Conservation (phyloP, 176 grass and related monocot genomes). For the Oryza brachyantha region DNA sequence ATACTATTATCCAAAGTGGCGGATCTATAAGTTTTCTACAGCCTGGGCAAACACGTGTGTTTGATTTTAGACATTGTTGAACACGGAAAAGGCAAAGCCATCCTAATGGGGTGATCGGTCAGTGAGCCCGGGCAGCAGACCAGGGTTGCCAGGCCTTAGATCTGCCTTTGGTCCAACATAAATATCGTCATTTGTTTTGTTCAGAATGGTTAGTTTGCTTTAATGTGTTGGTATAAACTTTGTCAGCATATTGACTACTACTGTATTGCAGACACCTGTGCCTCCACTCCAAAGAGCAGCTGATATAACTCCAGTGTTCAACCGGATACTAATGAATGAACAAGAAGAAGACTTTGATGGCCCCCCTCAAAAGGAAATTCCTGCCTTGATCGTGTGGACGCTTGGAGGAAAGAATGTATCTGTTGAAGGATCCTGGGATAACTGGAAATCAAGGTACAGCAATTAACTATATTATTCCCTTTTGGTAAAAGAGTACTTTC, state of each 20-base stretch:
- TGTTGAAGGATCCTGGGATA: constrained; percentile 99
- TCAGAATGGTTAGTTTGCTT: neutral
- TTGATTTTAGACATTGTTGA: too few species aligned
- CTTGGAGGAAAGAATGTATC: constrained; percentile 74
- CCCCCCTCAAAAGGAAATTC: constrained; percentile 81
- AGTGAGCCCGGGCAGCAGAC: too few species aligned
- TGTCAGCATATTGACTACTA: constrained; percentile 23
- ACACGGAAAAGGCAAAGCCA: too few species aligned
- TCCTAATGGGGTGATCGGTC: too few species aligned
- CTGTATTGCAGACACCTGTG: constrained; percentile 76
- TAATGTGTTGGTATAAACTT: constrained; percentile 13
- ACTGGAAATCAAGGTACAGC: constrained; percentile 86
- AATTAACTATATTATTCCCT: neutral
- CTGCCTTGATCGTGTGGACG: constrained; percentile 85
- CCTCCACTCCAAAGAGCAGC: constrained; percentile 78
- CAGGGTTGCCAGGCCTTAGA: too few species aligned
- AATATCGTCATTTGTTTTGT: constrained; percentile 18
- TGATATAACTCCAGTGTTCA: constrained; percentile 69
- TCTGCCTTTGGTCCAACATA: neutral
- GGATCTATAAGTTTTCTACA: too few species aligned
- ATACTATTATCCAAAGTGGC: too few species aligned
- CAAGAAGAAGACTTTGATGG: constrained; percentile 57
- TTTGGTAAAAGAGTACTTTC: constrained; percentile 9
- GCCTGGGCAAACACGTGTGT: too few species aligned
- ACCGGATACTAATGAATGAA: constrained; percentile 69